A percentile compares a stretch with the other conserved stretches of the same genome.
phyloP scores from a whole-genome alignment of 306 rosid species.

The Malus fusca region DNA sequence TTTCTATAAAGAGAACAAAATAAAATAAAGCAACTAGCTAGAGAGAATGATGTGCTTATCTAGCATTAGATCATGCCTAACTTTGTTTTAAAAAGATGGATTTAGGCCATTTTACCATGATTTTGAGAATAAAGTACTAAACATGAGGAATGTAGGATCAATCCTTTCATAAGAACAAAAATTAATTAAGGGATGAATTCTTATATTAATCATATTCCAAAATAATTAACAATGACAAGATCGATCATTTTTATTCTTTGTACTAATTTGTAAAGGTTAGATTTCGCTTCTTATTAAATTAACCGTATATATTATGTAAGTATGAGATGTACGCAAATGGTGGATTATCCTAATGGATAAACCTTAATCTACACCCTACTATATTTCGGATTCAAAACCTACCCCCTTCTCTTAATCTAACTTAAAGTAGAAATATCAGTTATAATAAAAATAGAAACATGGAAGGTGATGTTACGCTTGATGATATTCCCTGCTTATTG shows the following conservation, averaged over 20 bases:
- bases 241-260: conserved; percentile 1
- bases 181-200: conserved; percentile 2
- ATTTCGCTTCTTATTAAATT: not conserved
- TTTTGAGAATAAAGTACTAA: conserved; percentile 46
- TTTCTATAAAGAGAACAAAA: conserved; percentile 13
- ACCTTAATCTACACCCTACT: not conserved
- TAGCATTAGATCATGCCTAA: conserved; percentile 35
- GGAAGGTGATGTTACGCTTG: not conserved
- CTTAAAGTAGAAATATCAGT: not conserved
- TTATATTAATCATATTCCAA: conserved; percentile 3
- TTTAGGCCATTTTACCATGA: conserved; percentile 22
- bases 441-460: too few species aligned
- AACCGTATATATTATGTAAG: not conserved
- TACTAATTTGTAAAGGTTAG: not conserved
- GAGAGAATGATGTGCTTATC: conserved; percentile 27
- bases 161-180: conserved; percentile 24
- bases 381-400: not conserved
- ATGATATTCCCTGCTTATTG: not conserved
- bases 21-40: conserved; percentile 11
- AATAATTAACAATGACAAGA: conserved; percentile 5
- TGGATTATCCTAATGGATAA: not conserved
- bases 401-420: not conserved
- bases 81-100: conserved; percentile 32
- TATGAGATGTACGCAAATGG: not conserved
- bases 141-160: conserved; percentile 54